Evolutionary conservation across 345 rosid species (phyloP).

Genomic region (Viola odorata): DNA sequence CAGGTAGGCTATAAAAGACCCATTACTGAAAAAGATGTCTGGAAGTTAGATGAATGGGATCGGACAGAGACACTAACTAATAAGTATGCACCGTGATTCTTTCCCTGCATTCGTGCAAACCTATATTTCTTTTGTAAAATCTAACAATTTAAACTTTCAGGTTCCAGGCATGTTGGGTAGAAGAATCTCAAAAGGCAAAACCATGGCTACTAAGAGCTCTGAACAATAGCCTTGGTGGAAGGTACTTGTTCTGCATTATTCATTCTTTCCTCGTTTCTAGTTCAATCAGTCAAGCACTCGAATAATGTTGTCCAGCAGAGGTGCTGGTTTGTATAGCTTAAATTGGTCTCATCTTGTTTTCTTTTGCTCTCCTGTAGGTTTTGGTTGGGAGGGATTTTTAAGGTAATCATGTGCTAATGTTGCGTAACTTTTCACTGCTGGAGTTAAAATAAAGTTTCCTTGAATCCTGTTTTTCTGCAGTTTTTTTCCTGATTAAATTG

Average conservation of each 20-base stretch:
- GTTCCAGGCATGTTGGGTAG: slow-evolving; percentile 77
- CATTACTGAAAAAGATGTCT: slow-evolving; percentile 85
- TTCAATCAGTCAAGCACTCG: no score
- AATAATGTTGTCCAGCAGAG: no score
- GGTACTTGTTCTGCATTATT: slow-evolving; percentile 32
- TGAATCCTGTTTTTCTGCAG: not conserved
- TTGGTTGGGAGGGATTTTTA: slow-evolving; percentile 85
- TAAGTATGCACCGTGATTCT: slow-evolving; percentile 13
- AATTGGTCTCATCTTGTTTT: not conserved
- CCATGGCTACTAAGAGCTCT: slow-evolving; percentile 89
- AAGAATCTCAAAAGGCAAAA: slow-evolving; percentile 62
- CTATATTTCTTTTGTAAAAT: not conserved
- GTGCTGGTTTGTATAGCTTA: no score
- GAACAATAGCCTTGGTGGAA: slow-evolving; percentile 74
- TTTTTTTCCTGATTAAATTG: not conserved
- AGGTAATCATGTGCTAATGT: slow-evolving; percentile 45
- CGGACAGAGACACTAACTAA: slow-evolving; percentile 63
- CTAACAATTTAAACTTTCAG: slow-evolving; percentile 25
- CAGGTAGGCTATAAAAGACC: slow-evolving; percentile 72
- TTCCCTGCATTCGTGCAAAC: not conserved
- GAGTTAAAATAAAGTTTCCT: not conserved
- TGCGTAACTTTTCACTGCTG: not conserved
- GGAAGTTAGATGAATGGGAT: slow-evolving; percentile 96
- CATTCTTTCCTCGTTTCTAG: not conserved
- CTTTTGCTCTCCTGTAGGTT: slow-evolving; percentile 45